These are phyloP conservation scores for Colletotrichum tofieldiae DNA, from an alignment of 2,329 filamentous ascomycete genomes.

Conservation along the genomic window DNA sequence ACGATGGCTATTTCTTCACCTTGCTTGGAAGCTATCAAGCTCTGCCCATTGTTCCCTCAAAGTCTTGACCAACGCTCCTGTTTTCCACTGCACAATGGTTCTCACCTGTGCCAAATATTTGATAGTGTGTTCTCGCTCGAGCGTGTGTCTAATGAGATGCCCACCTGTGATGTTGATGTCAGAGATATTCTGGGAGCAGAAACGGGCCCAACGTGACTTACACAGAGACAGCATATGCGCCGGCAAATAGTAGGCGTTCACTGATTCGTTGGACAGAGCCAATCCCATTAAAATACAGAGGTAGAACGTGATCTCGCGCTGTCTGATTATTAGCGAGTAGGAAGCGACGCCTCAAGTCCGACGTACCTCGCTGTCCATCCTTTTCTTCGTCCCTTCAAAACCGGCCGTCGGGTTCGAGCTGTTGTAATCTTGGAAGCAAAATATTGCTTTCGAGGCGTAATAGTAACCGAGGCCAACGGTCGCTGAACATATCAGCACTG, in stretches of 20 bases:
- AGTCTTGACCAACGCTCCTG: conserved; percentile 28
- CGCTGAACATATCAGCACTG: conserved; percentile 17
- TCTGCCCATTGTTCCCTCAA: conserved; percentile 43
- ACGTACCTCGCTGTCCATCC: conserved; percentile 36
- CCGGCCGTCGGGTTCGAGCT: conserved; percentile 22
- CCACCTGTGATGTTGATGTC: conserved; percentile 2
- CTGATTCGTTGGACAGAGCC: conserved; percentile 45
- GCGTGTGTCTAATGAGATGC: conserved; percentile 31
- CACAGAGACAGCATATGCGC: conserved; percentile 46
- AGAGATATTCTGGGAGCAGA: background rate
- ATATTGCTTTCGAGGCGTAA: conserved; percentile 47
- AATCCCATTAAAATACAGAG: conserved; percentile 45
- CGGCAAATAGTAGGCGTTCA: conserved; percentile 46
- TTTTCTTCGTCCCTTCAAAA: conserved; percentile 34
- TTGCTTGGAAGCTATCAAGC: conserved; percentile 35
- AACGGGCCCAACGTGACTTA: background rate
- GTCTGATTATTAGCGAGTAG: background rate
- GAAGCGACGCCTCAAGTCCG: accelerated
- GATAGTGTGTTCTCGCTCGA: conserved; percentile 44
- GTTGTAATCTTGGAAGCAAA: conserved; percentile 42
- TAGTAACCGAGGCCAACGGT: conserved; percentile 58
- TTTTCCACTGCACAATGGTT: conserved; percentile 38
- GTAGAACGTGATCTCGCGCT: conserved; percentile 32
- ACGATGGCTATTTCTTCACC: conserved; percentile 5
- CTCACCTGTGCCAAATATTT: conserved; percentile 41